Conservation (phyloP, 768 basidiomycete species). For the Boletales sp. region DNA sequence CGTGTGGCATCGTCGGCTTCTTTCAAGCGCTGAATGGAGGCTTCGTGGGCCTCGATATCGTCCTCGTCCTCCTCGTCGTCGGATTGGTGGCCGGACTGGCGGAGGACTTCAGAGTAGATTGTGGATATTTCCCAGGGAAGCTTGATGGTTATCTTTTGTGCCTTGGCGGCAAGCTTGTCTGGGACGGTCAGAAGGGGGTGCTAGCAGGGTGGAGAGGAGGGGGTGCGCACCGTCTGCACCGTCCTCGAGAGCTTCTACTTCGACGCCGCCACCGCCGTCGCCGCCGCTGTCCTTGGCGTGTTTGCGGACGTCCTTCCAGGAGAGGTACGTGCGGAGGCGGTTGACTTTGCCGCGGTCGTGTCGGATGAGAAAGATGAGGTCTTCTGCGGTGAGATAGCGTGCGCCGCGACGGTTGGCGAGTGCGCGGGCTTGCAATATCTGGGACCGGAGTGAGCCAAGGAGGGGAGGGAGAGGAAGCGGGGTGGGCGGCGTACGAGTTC, state of each 20-base stretch:
- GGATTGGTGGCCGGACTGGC: constrained; percentile 72
- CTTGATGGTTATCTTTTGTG: constrained; percentile 91
- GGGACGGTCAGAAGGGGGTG: background rate
- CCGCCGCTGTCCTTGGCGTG: constrained; percentile 89
- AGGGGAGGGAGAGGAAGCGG: background rate
- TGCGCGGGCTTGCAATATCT: constrained; percentile 89
- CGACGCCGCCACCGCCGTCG: constrained; percentile 74
- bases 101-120: constrained; percentile 84
- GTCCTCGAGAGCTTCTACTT: constrained; percentile 82
- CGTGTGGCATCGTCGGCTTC: constrained; percentile 95
- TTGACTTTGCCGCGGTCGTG: constrained; percentile 94
- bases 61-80: constrained; percentile 97
- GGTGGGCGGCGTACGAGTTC: constrained; percentile 60
- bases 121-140: constrained; percentile 95
- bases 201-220: background rate
- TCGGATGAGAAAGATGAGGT: constrained; percentile 94
- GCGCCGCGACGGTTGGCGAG: constrained; percentile 80
- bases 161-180: constrained; percentile 81
- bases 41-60: constrained; percentile 93
- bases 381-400: constrained; percentile 85
- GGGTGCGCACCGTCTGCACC: constrained; percentile 65
- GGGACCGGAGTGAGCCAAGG: constrained; percentile 1
- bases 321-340: constrained; percentile 85
- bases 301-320: constrained; percentile 97
- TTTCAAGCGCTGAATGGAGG: constrained; percentile 86